Evolutionary conservation across 192 early-diverging fungal species (phyloP).

Genomic region (Obelidium mucronatum): DNA sequence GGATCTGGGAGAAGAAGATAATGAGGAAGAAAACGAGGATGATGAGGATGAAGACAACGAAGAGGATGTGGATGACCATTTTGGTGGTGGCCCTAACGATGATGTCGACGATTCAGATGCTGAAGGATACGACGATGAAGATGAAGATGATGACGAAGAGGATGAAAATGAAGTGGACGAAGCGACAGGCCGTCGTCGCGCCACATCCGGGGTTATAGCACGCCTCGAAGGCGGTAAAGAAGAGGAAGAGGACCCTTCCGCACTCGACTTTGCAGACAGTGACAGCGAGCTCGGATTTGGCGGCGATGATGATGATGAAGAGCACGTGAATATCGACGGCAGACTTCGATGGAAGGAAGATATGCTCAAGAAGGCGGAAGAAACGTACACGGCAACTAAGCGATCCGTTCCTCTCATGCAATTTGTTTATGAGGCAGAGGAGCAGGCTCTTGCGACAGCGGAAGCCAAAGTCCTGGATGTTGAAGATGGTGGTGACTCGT

Average conservation of each 20-base stretch:
- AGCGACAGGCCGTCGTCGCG: constrained; percentile 22
- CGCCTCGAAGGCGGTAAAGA: constrained; percentile 42
- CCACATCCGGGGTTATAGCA: constrained; percentile 13
- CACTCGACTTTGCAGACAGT: constrained; percentile 55
- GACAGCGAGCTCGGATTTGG: constrained; percentile 80
- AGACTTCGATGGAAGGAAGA: constrained; percentile 75
- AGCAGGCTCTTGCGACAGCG: constrained; percentile 31
- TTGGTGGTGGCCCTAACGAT: constrained; percentile 46
- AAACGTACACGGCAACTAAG: constrained; percentile 54
- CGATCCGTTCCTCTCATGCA: constrained; percentile 86
- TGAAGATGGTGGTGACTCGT: constrained; percentile 67
- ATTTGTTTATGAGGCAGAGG: constrained; percentile 80
- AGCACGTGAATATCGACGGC: constrained; percentile 50
- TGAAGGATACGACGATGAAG: constrained; percentile 53
- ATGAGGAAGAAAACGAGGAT: constrained; percentile 44
- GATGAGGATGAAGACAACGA: constrained; percentile 54
- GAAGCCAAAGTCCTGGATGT: constrained; percentile 51
- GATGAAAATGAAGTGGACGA: constrained; percentile 39
- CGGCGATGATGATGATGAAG: constrained; percentile 49
- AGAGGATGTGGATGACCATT: constrained; percentile 56
- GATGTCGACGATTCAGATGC: constrained; percentile 50
- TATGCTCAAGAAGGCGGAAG: constrained; percentile 66
- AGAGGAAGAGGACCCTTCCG: constrained; percentile 54
- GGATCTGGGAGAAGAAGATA: constrained; percentile 53
- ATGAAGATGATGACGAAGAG: constrained; percentile 58